phyloP scores from a whole-genome alignment of 176 grass and related monocot genomes.

The Guadua angustifolia region DNA sequence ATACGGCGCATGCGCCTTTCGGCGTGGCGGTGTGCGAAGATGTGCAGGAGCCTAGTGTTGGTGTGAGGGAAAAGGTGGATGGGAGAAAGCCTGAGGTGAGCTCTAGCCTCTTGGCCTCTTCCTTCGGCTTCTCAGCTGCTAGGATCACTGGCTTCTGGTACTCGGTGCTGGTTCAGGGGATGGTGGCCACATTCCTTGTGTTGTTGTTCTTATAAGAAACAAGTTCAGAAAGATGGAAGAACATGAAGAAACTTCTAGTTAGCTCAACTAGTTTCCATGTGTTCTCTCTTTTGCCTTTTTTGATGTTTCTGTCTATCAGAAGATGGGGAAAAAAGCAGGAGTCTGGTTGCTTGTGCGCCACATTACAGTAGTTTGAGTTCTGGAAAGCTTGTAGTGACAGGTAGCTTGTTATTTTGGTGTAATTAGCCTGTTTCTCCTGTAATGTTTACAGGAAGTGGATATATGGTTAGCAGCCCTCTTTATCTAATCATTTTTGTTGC shows the following conservation, averaged over 20 bases:
- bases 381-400: constrained; percentile 21
- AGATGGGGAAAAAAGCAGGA: background rate
- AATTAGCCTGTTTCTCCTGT: constrained; percentile 34
- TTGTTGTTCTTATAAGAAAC: constrained; percentile 44
- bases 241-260: constrained; percentile 35
- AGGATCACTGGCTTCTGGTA: constrained; percentile 37
- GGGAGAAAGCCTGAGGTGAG: constrained; percentile 52
- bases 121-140: constrained; percentile 27
- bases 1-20: constrained; percentile 30
- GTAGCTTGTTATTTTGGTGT: constrained; percentile 22
- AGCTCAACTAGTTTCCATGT: constrained; percentile 4
- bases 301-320: background rate
- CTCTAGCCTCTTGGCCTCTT: constrained; percentile 47
- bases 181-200: constrained; percentile 29
- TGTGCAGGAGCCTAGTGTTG: constrained; percentile 26
- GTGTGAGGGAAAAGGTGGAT: constrained; percentile 15
- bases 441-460: constrained; percentile 16
- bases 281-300: constrained; percentile 40
- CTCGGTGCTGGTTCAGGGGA: constrained; percentile 42
- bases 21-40: constrained; percentile 61
- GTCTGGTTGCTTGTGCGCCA: background rate
- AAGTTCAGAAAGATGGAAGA: constrained; percentile 8
- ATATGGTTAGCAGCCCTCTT: constrained; percentile 2
- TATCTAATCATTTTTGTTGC: background rate
- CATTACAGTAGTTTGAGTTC: constrained; percentile 6